Conservation (phyloP, 768 basidiomycete genomes). For the Termitomyces sp. region DNA sequence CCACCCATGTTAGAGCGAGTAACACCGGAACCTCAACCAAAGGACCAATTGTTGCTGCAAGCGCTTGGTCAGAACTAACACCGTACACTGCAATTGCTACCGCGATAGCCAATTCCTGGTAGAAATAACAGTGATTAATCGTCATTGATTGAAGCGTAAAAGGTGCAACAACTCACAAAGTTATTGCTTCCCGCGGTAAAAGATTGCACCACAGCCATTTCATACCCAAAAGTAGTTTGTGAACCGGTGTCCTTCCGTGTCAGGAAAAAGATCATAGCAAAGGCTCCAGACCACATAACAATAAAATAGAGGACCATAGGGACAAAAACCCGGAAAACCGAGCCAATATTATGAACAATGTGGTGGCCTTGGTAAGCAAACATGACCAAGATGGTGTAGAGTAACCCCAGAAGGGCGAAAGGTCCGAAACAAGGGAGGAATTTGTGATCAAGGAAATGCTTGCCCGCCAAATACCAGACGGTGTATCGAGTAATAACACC, state of each 20-base stretch:
- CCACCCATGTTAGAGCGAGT: slow-evolving; percentile 62
- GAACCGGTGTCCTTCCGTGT: slow-evolving; percentile 24
- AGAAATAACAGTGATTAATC: background rate
- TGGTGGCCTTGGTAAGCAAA: slow-evolving; percentile 68
- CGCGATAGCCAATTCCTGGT: slow-evolving; percentile 79
- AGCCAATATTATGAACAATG: slow-evolving; percentile 69
- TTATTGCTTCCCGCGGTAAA: slow-evolving; percentile 83
- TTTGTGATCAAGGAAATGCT: slow-evolving; percentile 41
- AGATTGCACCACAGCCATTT: slow-evolving; percentile 70
- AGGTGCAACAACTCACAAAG: slow-evolving; percentile 40
- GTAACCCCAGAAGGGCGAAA: slow-evolving; percentile 64
- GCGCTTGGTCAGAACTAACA: slow-evolving; percentile 69
- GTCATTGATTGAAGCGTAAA: background rate
- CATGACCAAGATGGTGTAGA: slow-evolving; percentile 77
- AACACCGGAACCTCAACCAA: slow-evolving; percentile 80
- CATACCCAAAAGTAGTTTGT: slow-evolving; percentile 41
- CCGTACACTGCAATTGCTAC: slow-evolving; percentile 77
- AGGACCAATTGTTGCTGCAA: slow-evolving; percentile 77
- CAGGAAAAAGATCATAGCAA: slow-evolving; percentile 23
- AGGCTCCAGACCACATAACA: slow-evolving; percentile 1
- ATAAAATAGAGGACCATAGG: slow-evolving; percentile 74
- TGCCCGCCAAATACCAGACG: slow-evolving; percentile 41
- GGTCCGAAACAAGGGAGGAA: slow-evolving; percentile 73
- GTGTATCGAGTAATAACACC: slow-evolving; percentile 66
- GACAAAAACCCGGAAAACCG: slow-evolving; percentile 77